phyloP scores from a whole-genome alignment of 2,329 filamentous ascomycete genomes.

The Fusarium denticulatum region DNA sequence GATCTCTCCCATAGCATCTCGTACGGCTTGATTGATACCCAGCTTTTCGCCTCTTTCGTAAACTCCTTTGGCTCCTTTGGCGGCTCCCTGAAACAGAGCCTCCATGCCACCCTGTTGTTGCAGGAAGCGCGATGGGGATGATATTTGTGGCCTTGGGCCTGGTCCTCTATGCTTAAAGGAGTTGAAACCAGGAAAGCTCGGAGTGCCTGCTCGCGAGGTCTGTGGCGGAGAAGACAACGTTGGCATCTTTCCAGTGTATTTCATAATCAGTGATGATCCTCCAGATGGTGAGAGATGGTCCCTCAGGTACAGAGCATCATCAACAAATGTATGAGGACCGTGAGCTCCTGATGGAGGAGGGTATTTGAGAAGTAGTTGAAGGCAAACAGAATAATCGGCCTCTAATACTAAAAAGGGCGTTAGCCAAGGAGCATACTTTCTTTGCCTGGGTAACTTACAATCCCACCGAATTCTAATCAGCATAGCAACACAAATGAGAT shows the following conservation, averaged over 20 bases:
- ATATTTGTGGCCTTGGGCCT: slow-evolving; percentile 56
- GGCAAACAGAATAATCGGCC: slow-evolving; percentile 85
- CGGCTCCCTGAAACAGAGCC: slow-evolving; percentile 77
- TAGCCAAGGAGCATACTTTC: slow-evolving; percentile 25
- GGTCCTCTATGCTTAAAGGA: slow-evolving; percentile 55
- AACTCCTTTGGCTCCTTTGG: slow-evolving; percentile 79
- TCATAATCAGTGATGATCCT: slow-evolving; percentile 72
- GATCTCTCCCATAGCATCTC: slow-evolving; percentile 84
- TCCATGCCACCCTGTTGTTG: slow-evolving; percentile 72
- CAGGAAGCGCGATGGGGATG: slow-evolving; percentile 60
- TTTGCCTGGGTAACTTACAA: slow-evolving; percentile 61
- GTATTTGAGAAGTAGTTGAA: slow-evolving; percentile 86
- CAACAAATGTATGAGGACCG: slow-evolving; percentile 81
- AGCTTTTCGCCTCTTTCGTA: slow-evolving; percentile 78
- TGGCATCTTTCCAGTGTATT: slow-evolving; percentile 72
- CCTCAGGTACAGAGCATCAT: slow-evolving; percentile 82
- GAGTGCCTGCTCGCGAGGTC: slow-evolving; percentile 47
- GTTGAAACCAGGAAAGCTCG: slow-evolving; percentile 48
- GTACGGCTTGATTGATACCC: slow-evolving; percentile 81
- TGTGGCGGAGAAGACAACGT: slow-evolving; percentile 41
- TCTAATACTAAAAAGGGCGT: slow-evolving; percentile 71
- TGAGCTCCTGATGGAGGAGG: slow-evolving; percentile 71
- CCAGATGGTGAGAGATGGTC: slow-evolving; percentile 71
- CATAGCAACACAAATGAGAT: slow-evolving; percentile 95
- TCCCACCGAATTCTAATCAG: slow-evolving; percentile 91